Percentiles rank a stretch among this genome's conserved stretches.
Evolutionary conservation across 305 asterid species (phyloP).

Genomic region (Salvia sclarea): DNA sequence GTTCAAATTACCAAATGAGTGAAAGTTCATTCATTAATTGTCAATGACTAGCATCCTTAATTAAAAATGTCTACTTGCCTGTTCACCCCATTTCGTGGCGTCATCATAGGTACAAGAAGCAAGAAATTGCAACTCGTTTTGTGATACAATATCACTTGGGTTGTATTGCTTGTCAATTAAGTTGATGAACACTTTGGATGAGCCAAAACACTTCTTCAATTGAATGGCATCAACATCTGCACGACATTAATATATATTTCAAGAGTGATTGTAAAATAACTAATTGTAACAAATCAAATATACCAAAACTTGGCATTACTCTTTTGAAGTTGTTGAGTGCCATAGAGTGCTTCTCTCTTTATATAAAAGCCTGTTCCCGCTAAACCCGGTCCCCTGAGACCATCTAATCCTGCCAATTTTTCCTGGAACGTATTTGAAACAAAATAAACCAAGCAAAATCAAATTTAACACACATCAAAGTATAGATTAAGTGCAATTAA

Average conservation of each 20-base stretch:
- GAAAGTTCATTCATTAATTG: too few relatives aligned
- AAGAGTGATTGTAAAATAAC: background rate
- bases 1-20: too few relatives aligned
- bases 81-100: conserved; percentile 57
- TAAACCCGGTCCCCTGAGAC: conserved; percentile 52
- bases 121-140: conserved; percentile 35
- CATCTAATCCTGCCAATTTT: conserved; percentile 55
- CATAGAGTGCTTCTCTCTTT: conserved; percentile 48
- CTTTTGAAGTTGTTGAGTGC: conserved; percentile 28
- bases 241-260: background rate
- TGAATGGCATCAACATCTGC: conserved; percentile 39
- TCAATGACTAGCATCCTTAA: too few relatives aligned
- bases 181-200: conserved; percentile 47
- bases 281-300: background rate
- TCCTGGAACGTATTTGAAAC: conserved; percentile 34
- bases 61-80: conserved; percentile 51
- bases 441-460: background rate
- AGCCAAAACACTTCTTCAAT: conserved; percentile 42
- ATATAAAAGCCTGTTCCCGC: conserved; percentile 61
- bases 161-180: conserved; percentile 27
- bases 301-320: background rate
- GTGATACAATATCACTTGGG: background rate
- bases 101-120: conserved; percentile 55
- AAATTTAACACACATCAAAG: background rate
- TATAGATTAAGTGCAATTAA: background rate